Evolutionary conservation across 2,329 filamentous ascomycete species (phyloP).

Genomic region (Venturiaceae sp.): DNA sequence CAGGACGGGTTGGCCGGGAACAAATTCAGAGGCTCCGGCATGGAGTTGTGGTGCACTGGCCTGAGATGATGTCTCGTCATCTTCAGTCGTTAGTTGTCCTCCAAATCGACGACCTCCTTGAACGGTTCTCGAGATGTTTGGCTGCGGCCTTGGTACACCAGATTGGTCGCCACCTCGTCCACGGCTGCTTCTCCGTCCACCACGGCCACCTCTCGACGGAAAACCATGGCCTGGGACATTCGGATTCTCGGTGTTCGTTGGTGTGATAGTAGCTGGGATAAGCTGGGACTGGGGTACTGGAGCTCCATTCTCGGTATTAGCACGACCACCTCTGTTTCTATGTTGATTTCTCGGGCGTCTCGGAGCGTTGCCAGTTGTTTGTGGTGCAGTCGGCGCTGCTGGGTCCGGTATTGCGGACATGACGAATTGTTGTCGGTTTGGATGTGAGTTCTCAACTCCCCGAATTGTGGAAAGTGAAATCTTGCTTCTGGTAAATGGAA

Average conservation of each 20-base stretch:
- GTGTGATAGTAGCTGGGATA: neutral
- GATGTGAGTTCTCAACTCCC: neutral
- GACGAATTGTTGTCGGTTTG: neutral
- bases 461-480: neutral
- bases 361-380: neutral
- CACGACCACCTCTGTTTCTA: neutral
- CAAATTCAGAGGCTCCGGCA: conserved; percentile 41
- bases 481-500: neutral
- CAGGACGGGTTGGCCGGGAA: conserved; percentile 34
- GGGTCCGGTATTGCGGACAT: neutral
- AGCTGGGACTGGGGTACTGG: neutral
- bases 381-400: neutral
- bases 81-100: conserved; percentile 33
- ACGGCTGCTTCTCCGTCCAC: conserved; percentile 12
- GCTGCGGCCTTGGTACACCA: neutral
- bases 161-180: conserved; percentile 13
- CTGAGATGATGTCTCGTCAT: conserved; percentile 11
- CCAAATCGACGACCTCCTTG: conserved; percentile 36
- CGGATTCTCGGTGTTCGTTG: neutral
- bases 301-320: neutral
- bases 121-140: conserved; percentile 19
- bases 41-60: conserved; percentile 24
- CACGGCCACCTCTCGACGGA: conserved; percentile 7
- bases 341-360: neutral
- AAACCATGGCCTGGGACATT: neutral